Base-by-base conservation (phyloP, 306 rosid species). In the Quercus alba region DNA sequence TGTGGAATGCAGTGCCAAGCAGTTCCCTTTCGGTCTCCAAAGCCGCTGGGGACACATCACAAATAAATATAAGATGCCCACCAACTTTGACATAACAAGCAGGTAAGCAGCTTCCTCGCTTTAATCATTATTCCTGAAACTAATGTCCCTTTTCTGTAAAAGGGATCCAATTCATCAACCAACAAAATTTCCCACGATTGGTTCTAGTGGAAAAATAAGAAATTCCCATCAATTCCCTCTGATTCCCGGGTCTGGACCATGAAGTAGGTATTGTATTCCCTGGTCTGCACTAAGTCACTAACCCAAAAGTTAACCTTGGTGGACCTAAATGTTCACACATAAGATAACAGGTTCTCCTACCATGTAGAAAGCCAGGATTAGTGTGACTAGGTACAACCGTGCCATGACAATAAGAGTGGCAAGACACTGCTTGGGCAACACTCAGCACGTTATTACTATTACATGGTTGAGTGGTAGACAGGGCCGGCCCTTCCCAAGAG, bases 51-150 rank as follows among this genome's bases (percentile, higher is more conserved):
- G 84, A 78, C 72, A 51, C 66, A 55, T 19, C 6, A 69, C 78
- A 21, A 14, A 58, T 73, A 56, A 33, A 17, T 70, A 79, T 28
- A 35, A 59, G 71, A 59, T 74, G 56, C 57, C 78, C 89, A 85
- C 86, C 84, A 80, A 69, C 81, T 76, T 54, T 31, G 61, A 78
- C 33, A 77, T 15, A 64, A 67, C 52, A 33, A 77, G 70, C 72
- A 46, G 52, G 14, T 46, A 46, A 26, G 57, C 76, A 11, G 58
- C 81, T 74, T 83, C 20, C 64, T 35, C 31, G 52, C 87, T 84
- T 83, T 87, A 85, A 88, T 89, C 83, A 84, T 90, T 79, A 84
- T 20, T 71, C 57, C 61, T n/a, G 7, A 52, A 85, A 80, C 23
- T 72, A 67, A 74, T 70, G 55, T 59, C 75, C 74, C 61, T 70